Base-by-base conservation (phyloP, 2,329 filamentous ascomycete genomes). In the Talaromyces sp. region DNA sequence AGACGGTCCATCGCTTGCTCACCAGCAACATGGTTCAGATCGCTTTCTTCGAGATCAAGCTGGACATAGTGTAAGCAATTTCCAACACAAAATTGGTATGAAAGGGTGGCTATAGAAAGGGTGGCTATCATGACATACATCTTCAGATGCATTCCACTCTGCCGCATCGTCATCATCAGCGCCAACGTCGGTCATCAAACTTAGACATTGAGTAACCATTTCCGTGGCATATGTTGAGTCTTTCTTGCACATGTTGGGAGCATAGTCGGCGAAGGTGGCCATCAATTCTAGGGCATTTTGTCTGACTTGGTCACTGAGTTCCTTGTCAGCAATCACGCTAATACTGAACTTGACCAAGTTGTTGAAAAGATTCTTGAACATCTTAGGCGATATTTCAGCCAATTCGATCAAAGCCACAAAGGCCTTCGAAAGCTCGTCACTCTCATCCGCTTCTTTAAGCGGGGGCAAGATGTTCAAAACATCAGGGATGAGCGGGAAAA, bases 1-100 rank as follows among this genome's bases (percentile, higher is more conserved):
- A 99, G 82, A 61, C 95, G 87, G 73, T 99, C 95, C 93, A 99
- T 98, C 68, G 91, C 96, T 77, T 99, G 95, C 77, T 99, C 95
- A 63, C 95, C 95, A 50, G 93, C 95, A 65, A 99, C 93, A 71
- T 99, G 95, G 74, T 99, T 99, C 64, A 92, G 86, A 71, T 99
- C 95, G 71, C 91, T 97, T 77, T 99, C 95, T 68, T 98, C 95
- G 62, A 91, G 86, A 65, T 99, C 95, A 65, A 97, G 87, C 88
- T 91, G 67, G 19, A 60, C 55, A 29, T 32, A 21, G 55, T 59
- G 52, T 80, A 26, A 68, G 61, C 51, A 62, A 76, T 61, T 63
- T 60, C 56, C n/a, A 17, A 46, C 6, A 3, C 24, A 27, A 17
- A 32, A n/a, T 52, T 27, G 27, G 31, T 27, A 29, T 17, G 54